Percentiles rank a stretch among this genome's conserved stretches.
These are phyloP conservation scores for Torrubiellomyces zombiae DNA, from an alignment of 2,329 filamentous ascomycete genomes.

Conservation along the genomic window DNA sequence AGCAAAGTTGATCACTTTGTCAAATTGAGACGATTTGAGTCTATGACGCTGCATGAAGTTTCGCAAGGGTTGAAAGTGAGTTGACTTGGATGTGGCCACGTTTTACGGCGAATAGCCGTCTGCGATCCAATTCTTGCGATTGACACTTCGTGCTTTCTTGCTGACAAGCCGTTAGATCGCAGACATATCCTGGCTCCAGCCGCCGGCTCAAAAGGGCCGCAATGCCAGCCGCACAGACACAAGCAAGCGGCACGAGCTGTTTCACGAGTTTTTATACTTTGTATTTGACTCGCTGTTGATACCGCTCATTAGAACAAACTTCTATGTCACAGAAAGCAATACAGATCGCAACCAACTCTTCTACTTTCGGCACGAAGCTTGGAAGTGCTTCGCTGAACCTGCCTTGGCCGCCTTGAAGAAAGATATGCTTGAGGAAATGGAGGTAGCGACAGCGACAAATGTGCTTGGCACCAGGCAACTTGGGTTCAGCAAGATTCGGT, in stretches of 20 bases:
- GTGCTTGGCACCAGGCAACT: slow-evolving; percentile 47
- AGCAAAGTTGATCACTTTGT: slow-evolving; percentile 64
- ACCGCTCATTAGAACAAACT: slow-evolving; percentile 71
- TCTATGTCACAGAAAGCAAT: slow-evolving; percentile 88
- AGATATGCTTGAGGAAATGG: slow-evolving; percentile 66
- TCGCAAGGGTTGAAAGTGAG: slow-evolving; percentile 58
- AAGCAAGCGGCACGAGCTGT: slow-evolving; percentile 59
- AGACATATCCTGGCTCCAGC: slow-evolving; percentile 56
- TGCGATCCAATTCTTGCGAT: too few relatives aligned
- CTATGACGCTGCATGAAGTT: slow-evolving; percentile 60
- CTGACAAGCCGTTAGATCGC: slow-evolving; percentile 33
- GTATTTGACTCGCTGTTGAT: slow-evolving; percentile 83
- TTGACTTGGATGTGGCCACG: background rate
- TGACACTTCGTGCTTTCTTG: background rate
- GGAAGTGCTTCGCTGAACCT: slow-evolving; percentile 61
- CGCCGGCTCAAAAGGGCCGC: slow-evolving; percentile 24
- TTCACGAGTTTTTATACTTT: slow-evolving; percentile 80
- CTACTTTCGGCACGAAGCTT: slow-evolving; percentile 90
- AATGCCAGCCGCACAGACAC: slow-evolving; percentile 57
- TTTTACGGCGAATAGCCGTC: too few relatives aligned
- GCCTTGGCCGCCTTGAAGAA: slow-evolving; percentile 49
- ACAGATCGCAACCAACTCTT: slow-evolving; percentile 66
- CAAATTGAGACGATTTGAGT: slow-evolving; percentile 64
- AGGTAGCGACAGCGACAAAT: slow-evolving; percentile 33
- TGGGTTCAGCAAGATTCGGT: slow-evolving; percentile 61